Base-by-base conservation (phyloP, 768 basidiomycete species). In the Rhodotorula toruloides region DNA sequence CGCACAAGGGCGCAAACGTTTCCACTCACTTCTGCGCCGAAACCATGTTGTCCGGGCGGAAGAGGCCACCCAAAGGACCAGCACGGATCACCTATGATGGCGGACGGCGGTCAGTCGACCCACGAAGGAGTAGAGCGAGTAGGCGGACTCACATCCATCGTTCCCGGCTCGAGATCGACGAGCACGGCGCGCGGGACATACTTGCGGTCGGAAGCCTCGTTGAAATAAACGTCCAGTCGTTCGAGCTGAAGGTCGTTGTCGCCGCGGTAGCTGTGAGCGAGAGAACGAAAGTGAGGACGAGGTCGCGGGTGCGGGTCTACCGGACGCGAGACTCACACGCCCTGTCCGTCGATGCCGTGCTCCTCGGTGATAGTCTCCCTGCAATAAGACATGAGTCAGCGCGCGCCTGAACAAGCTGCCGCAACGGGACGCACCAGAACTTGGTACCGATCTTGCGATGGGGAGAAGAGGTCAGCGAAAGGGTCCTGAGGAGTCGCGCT, bases 181-280 rank as follows among this genome's bases (percentile, higher is more conserved):
- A 98, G 83, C 75, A 98, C 90, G 61, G 96, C 92, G 78, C 96
- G 91, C 72, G 94, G 96, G 76, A 99, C 96, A 77, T 98, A 98
- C 82, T 96, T 97, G 85, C 87, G 89, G 72, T 85, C 75, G 69
- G 65, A 27, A 22, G 65, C 59, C 60, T 73, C 92, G 77, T 96
- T 97, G 82, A 93, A 98, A 84, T 97, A 97, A 67, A 97, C 93
- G 76, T 88, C 89, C 81, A 97, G 94, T 68, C 90, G 88, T 81
- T 98, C 94, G 68, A 97, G 87, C 81, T 97, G 94, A 74, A 93
- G 86, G 79, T 96, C 92, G 77, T 88, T 88, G 77, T 78, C 90
- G 76, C 94, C 94, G 80, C 88, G 87, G 85, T 96, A 98, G 68
- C 75, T 75, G n/a, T n/a, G n/a, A n/a, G n/a, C n/a, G n/a, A n/a